These are phyloP conservation scores for Ciborinia camelliae DNA, from an alignment of 2,329 filamentous ascomycete genomes.

Conservation along the genomic window DNA sequence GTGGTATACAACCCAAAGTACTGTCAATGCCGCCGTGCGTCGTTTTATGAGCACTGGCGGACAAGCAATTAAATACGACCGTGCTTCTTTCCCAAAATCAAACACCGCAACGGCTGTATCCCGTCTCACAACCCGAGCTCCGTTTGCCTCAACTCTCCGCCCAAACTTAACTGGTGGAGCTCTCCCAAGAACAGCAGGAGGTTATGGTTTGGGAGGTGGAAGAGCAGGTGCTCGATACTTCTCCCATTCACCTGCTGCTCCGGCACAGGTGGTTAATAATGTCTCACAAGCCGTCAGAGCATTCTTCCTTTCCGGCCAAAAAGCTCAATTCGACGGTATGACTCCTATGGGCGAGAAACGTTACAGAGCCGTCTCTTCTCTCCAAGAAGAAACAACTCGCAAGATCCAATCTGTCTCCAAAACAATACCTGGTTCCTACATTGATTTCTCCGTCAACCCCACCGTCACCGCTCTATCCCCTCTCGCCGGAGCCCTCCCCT, in stretches of 20 bases:
- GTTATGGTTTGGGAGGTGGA: conserved; percentile 75
- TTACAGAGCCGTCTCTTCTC: conserved; percentile 71
- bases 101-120: conserved; percentile 53
- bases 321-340: conserved; percentile 79
- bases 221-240: conserved; percentile 78
- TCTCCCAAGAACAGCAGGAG: conserved; percentile 78
- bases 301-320: conserved; percentile 88
- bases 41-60: conserved; percentile 38
- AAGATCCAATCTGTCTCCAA: conserved; percentile 60
- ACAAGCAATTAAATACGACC: conserved; percentile 44
- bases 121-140: conserved; percentile 69
- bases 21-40: conserved; percentile 50
- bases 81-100: conserved; percentile 53
- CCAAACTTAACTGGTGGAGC: conserved; percentile 90
- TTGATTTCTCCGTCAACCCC: conserved; percentile 86
- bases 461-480: conserved; percentile 85
- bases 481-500: conserved; percentile 55
- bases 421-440: conserved; percentile 67
- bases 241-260: conserved; percentile 79
- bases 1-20: conserved; percentile 56
- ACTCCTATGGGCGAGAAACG: conserved; percentile 70
- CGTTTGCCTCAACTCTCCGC: conserved; percentile 83
- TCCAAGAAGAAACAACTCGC: conserved; percentile 69
- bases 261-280: conserved; percentile 89
- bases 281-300: conserved; percentile 91